These are phyloP conservation scores for Alnus glutinosa DNA, from an alignment of 306 rosid species.

Conservation along the genomic window DNA sequence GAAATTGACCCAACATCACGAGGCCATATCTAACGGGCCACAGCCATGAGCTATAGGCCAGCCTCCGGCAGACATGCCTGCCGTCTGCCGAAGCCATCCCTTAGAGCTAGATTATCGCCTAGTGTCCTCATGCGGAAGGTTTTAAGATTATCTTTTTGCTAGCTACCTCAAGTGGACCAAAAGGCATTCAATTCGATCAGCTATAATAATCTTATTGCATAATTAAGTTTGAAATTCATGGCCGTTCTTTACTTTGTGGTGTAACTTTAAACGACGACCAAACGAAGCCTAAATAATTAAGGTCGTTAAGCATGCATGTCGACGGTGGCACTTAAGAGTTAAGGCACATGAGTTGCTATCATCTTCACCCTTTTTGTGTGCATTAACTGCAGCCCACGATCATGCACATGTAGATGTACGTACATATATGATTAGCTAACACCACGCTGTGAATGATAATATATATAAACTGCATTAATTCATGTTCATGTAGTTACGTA, in stretches of 20 bases:
- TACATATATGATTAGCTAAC: neutral
- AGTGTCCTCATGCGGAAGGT: neutral
- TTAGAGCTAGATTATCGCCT: neutral
- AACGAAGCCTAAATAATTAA: neutral
- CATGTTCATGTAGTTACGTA: constrained; percentile 13
- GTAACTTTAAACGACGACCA: neutral
- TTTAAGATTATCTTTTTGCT: neutral
- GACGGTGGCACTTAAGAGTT: constrained; percentile 12
- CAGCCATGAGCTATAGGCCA: constrained; percentile 30
- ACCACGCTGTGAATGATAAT: constrained; percentile 2
- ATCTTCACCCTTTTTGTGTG: constrained; percentile 16
- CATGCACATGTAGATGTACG: constrained; percentile 7
- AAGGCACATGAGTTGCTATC: constrained; percentile 40
- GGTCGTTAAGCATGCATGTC: neutral
- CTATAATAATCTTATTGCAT: too few species aligned
- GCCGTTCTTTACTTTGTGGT: neutral
- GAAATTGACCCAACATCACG: constrained; percentile 23
- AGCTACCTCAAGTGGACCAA: neutral
- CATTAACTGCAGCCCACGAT: constrained; percentile 32
- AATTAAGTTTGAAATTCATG: too few species aligned
- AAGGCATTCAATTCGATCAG: too few species aligned
- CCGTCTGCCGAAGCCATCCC: constrained; percentile 40
- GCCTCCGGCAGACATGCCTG: constrained; percentile 42
- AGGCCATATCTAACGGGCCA: constrained; percentile 27
- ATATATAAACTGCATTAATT: neutral